phyloP scores from a whole-genome alignment of 2,329 filamentous ascomycete species.

The Fusarium sublunatum region DNA sequence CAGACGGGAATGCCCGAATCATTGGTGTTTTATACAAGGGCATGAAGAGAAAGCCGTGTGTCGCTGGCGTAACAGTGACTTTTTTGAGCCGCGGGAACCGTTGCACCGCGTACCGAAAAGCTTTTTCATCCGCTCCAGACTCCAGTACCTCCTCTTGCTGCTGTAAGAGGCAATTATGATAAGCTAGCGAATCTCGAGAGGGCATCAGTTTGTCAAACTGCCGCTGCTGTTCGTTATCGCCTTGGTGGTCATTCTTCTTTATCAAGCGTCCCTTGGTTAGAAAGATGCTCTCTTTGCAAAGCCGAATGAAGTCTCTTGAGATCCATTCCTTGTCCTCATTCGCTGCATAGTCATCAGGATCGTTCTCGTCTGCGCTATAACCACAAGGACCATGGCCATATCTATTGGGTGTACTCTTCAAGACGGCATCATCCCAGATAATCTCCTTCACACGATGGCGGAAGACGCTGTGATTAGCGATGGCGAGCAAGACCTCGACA shows the following conservation, averaged over 20 bases:
- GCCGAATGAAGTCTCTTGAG: not conserved
- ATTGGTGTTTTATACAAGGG: slow-evolving; percentile 13
- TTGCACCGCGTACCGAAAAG: slow-evolving; percentile 1
- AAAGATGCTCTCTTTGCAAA: not conserved
- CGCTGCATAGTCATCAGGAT: not conserved
- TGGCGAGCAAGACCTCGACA: not conserved
- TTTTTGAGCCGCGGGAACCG: not conserved
- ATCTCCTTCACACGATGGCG: not conserved
- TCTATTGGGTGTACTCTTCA: not conserved
- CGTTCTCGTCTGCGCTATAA: not conserved
- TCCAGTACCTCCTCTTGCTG: not conserved
- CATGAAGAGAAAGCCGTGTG: slow-evolving; percentile 2
- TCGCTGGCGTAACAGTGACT: not conserved
- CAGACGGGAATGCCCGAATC: slow-evolving; percentile 8
- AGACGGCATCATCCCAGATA: slow-evolving; percentile 5
- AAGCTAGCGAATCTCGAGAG: not conserved
- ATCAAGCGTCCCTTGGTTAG: not conserved
- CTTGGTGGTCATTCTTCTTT: not conserved
- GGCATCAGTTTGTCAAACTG: not conserved
- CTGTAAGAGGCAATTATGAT: not conserved
- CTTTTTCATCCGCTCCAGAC: not conserved
- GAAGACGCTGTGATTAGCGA: slow-evolving; percentile 3
- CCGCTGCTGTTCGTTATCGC: not conserved
- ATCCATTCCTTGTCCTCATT: not conserved
- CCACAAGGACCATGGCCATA: not conserved